Conservation (phyloP, 1,139 yeast genomes). For the Debaryomycetaceae sp. region DNA sequence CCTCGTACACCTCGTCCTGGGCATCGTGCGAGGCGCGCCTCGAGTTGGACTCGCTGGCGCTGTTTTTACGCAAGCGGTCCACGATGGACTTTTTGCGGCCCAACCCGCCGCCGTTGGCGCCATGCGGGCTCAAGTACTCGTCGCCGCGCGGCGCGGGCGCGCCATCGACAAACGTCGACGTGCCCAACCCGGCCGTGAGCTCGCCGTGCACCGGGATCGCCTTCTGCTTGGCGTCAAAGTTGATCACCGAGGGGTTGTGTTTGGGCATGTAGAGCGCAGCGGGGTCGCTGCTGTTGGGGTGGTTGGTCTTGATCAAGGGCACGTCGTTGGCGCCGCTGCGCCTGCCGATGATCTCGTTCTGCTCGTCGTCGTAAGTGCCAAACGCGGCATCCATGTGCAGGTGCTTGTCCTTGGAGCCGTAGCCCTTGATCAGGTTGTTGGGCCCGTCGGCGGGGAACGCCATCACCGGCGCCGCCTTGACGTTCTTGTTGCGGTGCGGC, state of each 20-base stretch:
- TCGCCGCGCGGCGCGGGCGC: constrained; percentile 77
- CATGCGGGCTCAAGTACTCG: constrained; percentile 20
- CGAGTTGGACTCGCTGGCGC: constrained; percentile 30
- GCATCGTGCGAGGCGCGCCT: constrained; percentile 35
- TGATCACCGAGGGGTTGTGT: constrained; percentile 49
- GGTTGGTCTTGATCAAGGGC: constrained; percentile 13
- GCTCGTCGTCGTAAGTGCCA: constrained; percentile 43
- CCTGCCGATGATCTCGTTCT: constrained; percentile 35
- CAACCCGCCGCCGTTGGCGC: constrained; percentile 31
- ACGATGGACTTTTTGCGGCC: constrained; percentile 74
- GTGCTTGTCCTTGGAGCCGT: constrained; percentile 41
- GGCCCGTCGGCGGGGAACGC: constrained; percentile 97
- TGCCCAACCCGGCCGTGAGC: constrained; percentile 82
- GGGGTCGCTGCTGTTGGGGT: constrained; percentile 14
- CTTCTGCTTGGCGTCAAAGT: constrained; percentile 67
- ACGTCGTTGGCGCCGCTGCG: constrained; percentile 15
- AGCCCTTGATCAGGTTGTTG: constrained; percentile 77
- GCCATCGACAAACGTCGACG: constrained; percentile 90
- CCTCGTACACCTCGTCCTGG: constrained; percentile 20
- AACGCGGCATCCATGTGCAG: constrained; percentile 59
- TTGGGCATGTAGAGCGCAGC: constrained; percentile 33
- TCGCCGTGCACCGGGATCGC: constrained; percentile 79
- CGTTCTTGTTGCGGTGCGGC: constrained; percentile 86
- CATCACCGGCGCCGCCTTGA: constrained; percentile 81
- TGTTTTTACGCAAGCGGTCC: constrained; percentile 54